phyloP scores from a whole-genome alignment of 352 stramenopile genomes.

The Globisporangium recalcitrans region DNA sequence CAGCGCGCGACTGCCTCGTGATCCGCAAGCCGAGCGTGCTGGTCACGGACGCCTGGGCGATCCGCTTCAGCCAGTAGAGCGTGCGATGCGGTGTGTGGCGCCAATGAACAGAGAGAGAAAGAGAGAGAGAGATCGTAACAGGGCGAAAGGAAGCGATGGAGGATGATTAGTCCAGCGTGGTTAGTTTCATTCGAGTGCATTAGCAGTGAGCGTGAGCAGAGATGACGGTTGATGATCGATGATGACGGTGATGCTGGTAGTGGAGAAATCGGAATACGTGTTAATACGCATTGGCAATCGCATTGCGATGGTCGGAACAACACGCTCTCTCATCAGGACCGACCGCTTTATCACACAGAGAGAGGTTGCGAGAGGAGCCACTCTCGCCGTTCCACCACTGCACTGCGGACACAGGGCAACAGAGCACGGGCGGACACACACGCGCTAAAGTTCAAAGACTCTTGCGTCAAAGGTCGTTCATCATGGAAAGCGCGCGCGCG shows the following conservation, averaged over 20 bases:
- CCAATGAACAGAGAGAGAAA: not conserved
- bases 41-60: conserved; percentile 64
- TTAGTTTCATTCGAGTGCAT: conserved; percentile 5
- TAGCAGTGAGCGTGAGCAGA: not conserved
- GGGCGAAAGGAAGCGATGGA: not conserved
- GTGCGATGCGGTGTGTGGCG: not conserved
- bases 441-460: too few relatives aligned
- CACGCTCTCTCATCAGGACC: not conserved
- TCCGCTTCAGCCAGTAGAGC: conserved; percentile 41
- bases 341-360: not conserved
- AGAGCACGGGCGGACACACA: not conserved
- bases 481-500: not conserved
- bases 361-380: not conserved
- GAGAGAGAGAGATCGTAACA: not conserved
- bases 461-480: too few relatives aligned
- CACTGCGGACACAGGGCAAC: not conserved
- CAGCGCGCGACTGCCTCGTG: conserved; percentile 49
- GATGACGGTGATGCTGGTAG: not conserved
- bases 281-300: not conserved
- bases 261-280: not conserved
- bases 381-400: not conserved
- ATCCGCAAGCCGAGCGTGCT: conserved; percentile 82
- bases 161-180: not conserved
- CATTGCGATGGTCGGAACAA: not conserved
- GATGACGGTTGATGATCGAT: not conserved